These are phyloP conservation scores for Botrytis squamosa DNA, from an alignment of 2,329 filamentous ascomycete species.

Conservation along the genomic window DNA sequence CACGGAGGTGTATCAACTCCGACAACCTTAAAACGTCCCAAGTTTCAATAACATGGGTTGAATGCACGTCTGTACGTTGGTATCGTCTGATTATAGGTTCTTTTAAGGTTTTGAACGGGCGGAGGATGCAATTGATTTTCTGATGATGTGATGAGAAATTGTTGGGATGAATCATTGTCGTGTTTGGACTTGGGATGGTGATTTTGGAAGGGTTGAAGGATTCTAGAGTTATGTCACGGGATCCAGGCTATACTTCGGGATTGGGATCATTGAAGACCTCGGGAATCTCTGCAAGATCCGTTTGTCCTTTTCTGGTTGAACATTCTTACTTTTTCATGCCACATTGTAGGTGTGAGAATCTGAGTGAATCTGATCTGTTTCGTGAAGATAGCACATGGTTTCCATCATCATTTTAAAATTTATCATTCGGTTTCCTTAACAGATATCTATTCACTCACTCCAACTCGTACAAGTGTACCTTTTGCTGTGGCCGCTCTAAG, in stretches of 20 bases:
- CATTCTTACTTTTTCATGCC: no score
- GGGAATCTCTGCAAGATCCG: no score
- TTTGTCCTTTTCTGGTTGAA: no score
- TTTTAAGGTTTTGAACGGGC: background rate
- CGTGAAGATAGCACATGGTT: no score
- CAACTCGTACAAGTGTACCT: background rate
- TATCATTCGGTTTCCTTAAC: no score
- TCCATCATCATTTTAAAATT: no score
- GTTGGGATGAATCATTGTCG: background rate
- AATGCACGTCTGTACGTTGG: background rate
- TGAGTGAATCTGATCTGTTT: no score
- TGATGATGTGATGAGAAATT: background rate
- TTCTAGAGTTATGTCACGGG: background rate
- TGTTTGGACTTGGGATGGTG: background rate
- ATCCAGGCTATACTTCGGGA: background rate
- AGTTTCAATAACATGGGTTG: conserved; percentile 26
- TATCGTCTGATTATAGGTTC: background rate
- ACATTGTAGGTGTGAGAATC: no score
- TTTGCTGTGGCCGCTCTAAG: background rate
- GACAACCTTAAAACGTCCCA: conserved; percentile 28
- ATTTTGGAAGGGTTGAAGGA: background rate
- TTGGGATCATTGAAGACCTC: no score
- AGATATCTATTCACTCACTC: no score
- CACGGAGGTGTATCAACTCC: conserved; percentile 31
- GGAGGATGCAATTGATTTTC: background rate